Base-by-base conservation (phyloP, 2,329 filamentous ascomycete genomes). In the Sarocladium oryzae region DNA sequence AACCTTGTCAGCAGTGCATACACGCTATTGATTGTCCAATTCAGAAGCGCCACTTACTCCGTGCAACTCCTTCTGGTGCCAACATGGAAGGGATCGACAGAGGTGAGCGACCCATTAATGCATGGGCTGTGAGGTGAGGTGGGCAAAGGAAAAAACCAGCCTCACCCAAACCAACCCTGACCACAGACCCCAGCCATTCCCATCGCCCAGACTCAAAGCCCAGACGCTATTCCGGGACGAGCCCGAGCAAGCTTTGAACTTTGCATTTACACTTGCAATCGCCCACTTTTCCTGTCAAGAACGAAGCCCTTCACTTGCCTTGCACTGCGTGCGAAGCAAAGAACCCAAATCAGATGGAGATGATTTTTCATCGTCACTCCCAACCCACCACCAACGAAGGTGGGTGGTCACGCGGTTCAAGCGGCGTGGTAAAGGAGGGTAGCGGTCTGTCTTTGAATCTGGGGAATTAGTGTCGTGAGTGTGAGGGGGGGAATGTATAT, bases 221-320 rank as follows among this genome's bases (percentile, higher is more conserved):
- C 40, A 45, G 40, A 8, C 40, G 40, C 40, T 28, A 45, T 26
- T 28, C 35, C 36, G 40, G 40, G 40, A 26, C 40, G 28, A 45
- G 40, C 24, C 40, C 40, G 40, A 45, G 21, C 40, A 45, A n/a
- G 37, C 8, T 21, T n/a, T 23, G 8, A 45, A 45, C 8, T 10
- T 23, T 28, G 13, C 18, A n/a, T 36, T 9, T 10, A 36, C 15
- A 15, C 16, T 36, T 15, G 7, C 11, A 36, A n/a, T 5, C 16
- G 33, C 16, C 33, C 33, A 36, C 33, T 36, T 36, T 36, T 36
- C 11, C 33, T 36, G 33, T 36, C 33, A 36, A n/a, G 6, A n/a
- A n/a, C 15, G 5, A 8, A 36, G 33, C n/a, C n/a, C n/a, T n/a
- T n/a, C n/a, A n/a, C n/a, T n/a, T n/a, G n/a, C n/a, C n/a, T n/a